phyloP scores from a whole-genome alignment of 2,329 filamentous ascomycete species.

The Cladophialophora bantiana region DNA sequence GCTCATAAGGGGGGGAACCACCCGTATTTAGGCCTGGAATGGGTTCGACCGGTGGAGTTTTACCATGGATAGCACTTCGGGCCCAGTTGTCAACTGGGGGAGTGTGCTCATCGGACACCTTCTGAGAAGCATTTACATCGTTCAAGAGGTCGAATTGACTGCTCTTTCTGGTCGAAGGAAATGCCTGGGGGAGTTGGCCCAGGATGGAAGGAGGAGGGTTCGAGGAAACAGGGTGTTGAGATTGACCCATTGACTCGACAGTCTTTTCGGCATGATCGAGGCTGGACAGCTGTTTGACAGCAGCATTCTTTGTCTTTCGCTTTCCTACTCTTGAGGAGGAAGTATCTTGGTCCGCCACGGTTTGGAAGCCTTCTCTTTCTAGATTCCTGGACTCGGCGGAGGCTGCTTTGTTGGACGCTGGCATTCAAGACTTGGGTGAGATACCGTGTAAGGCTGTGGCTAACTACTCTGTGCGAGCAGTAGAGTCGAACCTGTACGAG shows the following conservation, averaged over 20 bases:
- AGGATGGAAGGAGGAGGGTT: slow-evolving; percentile 31
- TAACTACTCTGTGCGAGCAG: slow-evolving; percentile 6
- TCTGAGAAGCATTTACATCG: slow-evolving; percentile 34
- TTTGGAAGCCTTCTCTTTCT: slow-evolving; percentile 20
- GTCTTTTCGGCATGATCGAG: slow-evolving; percentile 34
- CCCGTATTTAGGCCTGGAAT: slow-evolving; percentile 38
- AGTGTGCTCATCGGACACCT: slow-evolving; percentile 40
- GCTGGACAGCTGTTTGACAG: slow-evolving; percentile 30
- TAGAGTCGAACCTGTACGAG: neutral
- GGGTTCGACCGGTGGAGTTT: slow-evolving; percentile 33
- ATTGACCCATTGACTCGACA: slow-evolving; percentile 31
- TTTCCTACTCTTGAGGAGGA: slow-evolving; percentile 32
- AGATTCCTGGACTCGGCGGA: slow-evolving; percentile 25
- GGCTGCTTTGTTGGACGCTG: slow-evolving; percentile 32
- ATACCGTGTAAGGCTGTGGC: neutral
- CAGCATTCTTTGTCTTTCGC: slow-evolving; percentile 38
- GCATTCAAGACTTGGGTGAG: slow-evolving; percentile 33
- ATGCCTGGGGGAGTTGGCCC: slow-evolving; percentile 30
- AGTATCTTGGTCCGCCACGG: slow-evolving; percentile 32
- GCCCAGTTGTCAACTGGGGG: slow-evolving; percentile 36
- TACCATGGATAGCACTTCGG: slow-evolving; percentile 29
- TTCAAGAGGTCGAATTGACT: slow-evolving; percentile 27
- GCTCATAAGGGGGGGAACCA: slow-evolving; percentile 51
- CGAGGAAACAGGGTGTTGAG: slow-evolving; percentile 18
- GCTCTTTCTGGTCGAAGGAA: slow-evolving; percentile 26